Percentiles rank a stretch among this genome's conserved stretches.
These are phyloP conservation scores for Geoglossum cookeanum DNA, from an alignment of 2,329 filamentous ascomycete species.

Conservation along the genomic window DNA sequence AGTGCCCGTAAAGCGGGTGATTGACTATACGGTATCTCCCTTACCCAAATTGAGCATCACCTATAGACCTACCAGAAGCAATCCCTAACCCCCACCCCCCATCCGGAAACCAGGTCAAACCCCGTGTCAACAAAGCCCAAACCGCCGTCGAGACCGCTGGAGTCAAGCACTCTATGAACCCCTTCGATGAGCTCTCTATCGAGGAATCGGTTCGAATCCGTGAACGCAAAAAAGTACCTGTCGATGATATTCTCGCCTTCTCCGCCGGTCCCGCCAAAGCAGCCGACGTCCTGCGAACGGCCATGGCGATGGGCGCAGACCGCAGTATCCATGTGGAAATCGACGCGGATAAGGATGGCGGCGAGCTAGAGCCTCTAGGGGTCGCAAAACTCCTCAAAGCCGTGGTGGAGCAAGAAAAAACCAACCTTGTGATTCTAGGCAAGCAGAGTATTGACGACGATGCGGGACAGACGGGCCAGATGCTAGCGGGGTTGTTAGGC, in stretches of 20 bases:
- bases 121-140: constrained; percentile 48
- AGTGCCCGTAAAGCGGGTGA: constrained; percentile 37
- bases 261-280: constrained; percentile 77
- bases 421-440: constrained; percentile 81
- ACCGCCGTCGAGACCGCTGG: constrained; percentile 82
- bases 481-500: constrained; percentile 79
- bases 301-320: constrained; percentile 98
- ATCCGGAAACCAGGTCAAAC: constrained; percentile 36
- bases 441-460: constrained; percentile 99
- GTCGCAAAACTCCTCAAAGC: constrained; percentile 77
- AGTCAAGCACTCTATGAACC: constrained; percentile 97
- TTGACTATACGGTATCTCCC: constrained; percentile 34
- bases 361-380: constrained; percentile 65
- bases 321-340: constrained; percentile 73
- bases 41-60: background rate
- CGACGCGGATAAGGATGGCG: constrained; percentile 31
- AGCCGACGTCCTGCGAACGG: constrained; percentile 75
- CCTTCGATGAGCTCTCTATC: constrained; percentile 94
- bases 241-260: constrained; percentile 83
- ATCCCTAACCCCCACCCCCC: background rate
- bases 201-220: constrained; percentile 92
- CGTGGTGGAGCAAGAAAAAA: constrained; percentile 65
- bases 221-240: constrained; percentile 63
- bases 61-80: background rate
- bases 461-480: constrained; percentile 87